phyloP scores from a whole-genome alignment of 1,139 yeast species.

The Blastobotrys serpentis region DNA sequence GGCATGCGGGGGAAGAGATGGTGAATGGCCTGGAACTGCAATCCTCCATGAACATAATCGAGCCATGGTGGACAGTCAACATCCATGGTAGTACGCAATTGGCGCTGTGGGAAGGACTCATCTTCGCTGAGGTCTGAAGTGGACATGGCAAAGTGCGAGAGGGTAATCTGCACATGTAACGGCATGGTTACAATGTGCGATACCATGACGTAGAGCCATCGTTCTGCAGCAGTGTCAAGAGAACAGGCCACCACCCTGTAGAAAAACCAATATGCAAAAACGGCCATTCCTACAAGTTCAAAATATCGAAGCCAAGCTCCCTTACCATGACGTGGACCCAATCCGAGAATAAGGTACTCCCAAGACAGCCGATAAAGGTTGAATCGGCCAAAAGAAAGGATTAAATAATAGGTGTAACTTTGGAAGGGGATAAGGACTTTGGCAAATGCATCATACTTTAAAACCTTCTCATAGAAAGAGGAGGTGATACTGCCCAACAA shows the following conservation, averaged over 20 bases:
- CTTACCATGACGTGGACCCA: constrained; percentile 75
- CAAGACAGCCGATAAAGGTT: constrained; percentile 80
- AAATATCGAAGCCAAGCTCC: constrained; percentile 86
- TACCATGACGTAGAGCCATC: constrained; percentile 61
- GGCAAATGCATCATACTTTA: constrained; percentile 69
- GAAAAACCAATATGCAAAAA: constrained; percentile 78
- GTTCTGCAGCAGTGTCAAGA: constrained; percentile 51
- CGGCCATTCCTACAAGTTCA: constrained; percentile 65
- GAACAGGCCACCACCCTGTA: constrained; percentile 57
- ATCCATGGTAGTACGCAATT: constrained; percentile 89
- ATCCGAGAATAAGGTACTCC: constrained; percentile 67
- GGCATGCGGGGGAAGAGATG: constrained; percentile 89
- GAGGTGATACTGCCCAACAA: constrained; percentile 69
- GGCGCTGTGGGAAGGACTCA: constrained; percentile 81
- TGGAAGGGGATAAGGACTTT: constrained; percentile 59
- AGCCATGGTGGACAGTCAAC: constrained; percentile 93
- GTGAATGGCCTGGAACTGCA: constrained; percentile 89
- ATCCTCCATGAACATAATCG: constrained; percentile 87
- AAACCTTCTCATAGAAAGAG: constrained; percentile 67
- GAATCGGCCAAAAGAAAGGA: constrained; percentile 80
- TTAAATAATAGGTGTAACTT: constrained; percentile 71
- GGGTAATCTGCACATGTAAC: constrained; percentile 87
- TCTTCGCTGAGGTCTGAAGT: constrained; percentile 79
- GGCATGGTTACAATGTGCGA: constrained; percentile 83
- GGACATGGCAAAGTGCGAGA: constrained; percentile 92